Evolutionary conservation across 495 filamentous ascomycete species (phyloP).

Genomic region (Penicillium coffeae): DNA sequence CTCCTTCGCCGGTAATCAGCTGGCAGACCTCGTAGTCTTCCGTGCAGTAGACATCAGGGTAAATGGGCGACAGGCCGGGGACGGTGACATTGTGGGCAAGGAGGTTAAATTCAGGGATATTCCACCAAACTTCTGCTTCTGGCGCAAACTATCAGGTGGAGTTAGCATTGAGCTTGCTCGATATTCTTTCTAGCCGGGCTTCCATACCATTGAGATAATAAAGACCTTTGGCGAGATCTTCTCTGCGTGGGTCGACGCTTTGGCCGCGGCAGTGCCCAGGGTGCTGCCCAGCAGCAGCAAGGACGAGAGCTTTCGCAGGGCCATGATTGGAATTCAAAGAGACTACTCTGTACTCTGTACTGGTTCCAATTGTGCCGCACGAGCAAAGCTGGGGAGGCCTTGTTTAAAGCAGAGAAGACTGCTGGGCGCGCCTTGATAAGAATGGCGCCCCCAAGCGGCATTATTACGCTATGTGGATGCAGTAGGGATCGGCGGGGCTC

Average conservation of each 20-base stretch:
- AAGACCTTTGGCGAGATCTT: conserved; percentile 62
- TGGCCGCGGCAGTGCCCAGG: conserved; percentile 6
- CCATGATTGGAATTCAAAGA: conserved; percentile 4
- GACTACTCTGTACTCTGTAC: too few relatives aligned
- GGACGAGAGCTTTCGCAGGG: conserved; percentile 9
- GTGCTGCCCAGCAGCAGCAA: conserved; percentile 15
- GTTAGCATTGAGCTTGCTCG: neutral
- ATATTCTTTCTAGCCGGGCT: neutral
- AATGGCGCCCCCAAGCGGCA: neutral
- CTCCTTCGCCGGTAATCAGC: conserved; percentile 53
- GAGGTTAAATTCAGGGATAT: conserved; percentile 57
- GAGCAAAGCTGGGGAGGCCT: too few relatives aligned
- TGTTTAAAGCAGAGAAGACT: too few relatives aligned
- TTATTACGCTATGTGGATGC: neutral
- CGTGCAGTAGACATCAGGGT: conserved; percentile 61
- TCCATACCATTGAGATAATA: conserved; percentile 63
- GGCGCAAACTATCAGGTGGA: conserved; percentile 51
- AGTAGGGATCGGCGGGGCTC: neutral
- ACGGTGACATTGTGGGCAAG: conserved; percentile 62
- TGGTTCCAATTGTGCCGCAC: too few relatives aligned
- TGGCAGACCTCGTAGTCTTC: conserved; percentile 57
- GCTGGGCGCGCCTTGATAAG: neutral
- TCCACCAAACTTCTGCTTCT: conserved; percentile 66
- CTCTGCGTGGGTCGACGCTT: neutral
- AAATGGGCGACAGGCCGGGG: conserved; percentile 63